Evolutionary conservation across 805 yeast species (phyloP), one percentile per base, ranked within the genome.

Genomic region (Pichia paraexigua): DNA sequence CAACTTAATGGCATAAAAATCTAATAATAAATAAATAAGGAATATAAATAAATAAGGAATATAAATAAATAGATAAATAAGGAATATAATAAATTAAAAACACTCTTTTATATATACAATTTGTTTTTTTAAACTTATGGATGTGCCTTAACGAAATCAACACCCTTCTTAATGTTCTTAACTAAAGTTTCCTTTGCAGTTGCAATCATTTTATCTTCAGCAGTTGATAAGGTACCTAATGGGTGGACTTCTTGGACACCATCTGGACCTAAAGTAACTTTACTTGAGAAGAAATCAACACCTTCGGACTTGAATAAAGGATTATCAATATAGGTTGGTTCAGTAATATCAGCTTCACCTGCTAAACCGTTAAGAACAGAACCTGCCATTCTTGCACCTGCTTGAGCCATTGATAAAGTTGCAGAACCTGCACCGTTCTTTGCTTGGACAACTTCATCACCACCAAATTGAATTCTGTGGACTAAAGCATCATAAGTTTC

Each of bases 211-310:
- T 80, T 85, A 74, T 86, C 85, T 80, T 94, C 99, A 71, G 83
- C 85, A 60, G 72, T 74, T 53, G 85, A 75, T 65, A 89, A 70
- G 59, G 74, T 71, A 65, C 95, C 95, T 65, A 94, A 76, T 53
- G 77, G 75, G 77, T 87, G 96, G 68, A 90, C 75, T 71, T 81
- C 77, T 71, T 81, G 79, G 60, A 86, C 87, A 83, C 97, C 97
- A 58, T 85, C 80, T 67, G 84, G 85, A 61, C 98, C 98, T 66
- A 92, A 83, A 63, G 96, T 87, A 60, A 94, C 95, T 74, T 83
- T 85, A 61, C 97, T 85, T 50, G 98, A 90, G 79, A 94, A 94
- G 87, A 91, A 94, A 58, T 89, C 92, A 64, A 94, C 87, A 68
- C 98, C 98, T 77, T 91, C 96, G 52, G 69, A 65, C 72, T 85